Conservation (phyloP, 805 yeast species). For the Hanseniaspora valbyensis region DNA sequence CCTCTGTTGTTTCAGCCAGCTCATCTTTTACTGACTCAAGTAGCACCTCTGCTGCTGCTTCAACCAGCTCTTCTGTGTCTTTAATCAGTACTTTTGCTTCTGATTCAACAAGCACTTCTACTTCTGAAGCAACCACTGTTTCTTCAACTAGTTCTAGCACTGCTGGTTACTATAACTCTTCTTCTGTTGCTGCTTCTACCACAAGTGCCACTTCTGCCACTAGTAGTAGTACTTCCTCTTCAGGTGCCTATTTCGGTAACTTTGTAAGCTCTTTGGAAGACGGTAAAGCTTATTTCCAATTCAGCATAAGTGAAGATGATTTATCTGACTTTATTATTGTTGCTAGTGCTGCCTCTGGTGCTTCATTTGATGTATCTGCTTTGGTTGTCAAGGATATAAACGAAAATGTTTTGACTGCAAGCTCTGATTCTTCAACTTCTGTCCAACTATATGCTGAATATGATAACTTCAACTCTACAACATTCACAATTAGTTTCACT, state of each 20-base stretch:
- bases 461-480: not conserved
- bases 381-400: not conserved
- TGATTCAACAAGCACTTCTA: not conserved
- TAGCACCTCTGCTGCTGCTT: not conserved
- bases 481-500: not conserved
- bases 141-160: not conserved
- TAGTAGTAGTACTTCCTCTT: conserved; percentile 5
- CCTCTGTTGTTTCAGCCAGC: not conserved
- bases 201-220: conserved; percentile 3
- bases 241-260: not conserved
- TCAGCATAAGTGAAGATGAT: not conserved
- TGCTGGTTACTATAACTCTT: not conserved
- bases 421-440: conserved; percentile 13
- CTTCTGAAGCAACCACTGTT: not conserved
- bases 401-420: conserved; percentile 3
- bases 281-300: conserved; percentile 2
- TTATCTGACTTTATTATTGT: not conserved
- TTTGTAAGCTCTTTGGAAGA: not conserved
- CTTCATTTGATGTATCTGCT: conserved; percentile 1
- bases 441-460: not conserved
- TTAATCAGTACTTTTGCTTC: not conserved
- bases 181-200: conserved; percentile 1
- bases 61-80: not conserved
- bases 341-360: not conserved
- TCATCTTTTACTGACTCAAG: not conserved